Base-by-base conservation (phyloP, 345 rosid species). In the Hypericum perforatum region DNA sequence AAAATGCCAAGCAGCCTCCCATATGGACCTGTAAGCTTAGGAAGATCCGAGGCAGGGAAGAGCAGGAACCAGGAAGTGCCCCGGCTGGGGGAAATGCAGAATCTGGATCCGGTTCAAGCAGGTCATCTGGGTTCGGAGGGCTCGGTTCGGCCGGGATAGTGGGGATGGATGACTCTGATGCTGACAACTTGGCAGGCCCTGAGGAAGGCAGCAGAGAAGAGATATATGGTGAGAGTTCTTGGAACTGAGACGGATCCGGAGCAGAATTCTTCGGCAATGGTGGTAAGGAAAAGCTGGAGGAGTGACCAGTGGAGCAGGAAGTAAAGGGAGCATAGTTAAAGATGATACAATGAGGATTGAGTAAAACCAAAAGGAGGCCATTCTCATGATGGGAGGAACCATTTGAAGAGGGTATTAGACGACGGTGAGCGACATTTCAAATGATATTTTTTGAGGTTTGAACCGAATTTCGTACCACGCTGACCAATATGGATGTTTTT, bases 121-220 rank as follows among this genome's bases (percentile, higher is more conserved):
- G 49, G 6, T 66, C 74, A 57, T 82, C 85, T 0, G 97, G 97
- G 65, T 89, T 79, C 9, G 97, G 95, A 3, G 96, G 91, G 75
- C 95, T 89, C 10, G 78, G 95, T 39, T 59, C 76, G 56, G 95
- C 71, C 8, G 95, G 91, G 63, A 88, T 82, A 50, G 88, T 85
- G 53, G 89, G 90, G 16, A 80, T 52, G 63, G 85, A 78, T 1
- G 79, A 59, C n/a, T 65, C 77, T 6, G 68, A 61, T 6, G 86
- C 68, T 37, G 72, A 53, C 7, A 88, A 84, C 37, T 65, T 12
- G 16, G 45, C 56, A 11, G 70, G 76, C 0, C 94, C 90, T 0
- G 84, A 82, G 49, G 94, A 78, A 43, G 96, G 96, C 60, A 80
- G 64, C 5, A 88, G 74, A 4, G 96, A 89, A 65, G 89, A 78